Percentiles rank a stretch among this genome's conserved stretches.
phyloP scores from a whole-genome alignment of 805 yeast genomes.

The Lachancea meyersii region DNA sequence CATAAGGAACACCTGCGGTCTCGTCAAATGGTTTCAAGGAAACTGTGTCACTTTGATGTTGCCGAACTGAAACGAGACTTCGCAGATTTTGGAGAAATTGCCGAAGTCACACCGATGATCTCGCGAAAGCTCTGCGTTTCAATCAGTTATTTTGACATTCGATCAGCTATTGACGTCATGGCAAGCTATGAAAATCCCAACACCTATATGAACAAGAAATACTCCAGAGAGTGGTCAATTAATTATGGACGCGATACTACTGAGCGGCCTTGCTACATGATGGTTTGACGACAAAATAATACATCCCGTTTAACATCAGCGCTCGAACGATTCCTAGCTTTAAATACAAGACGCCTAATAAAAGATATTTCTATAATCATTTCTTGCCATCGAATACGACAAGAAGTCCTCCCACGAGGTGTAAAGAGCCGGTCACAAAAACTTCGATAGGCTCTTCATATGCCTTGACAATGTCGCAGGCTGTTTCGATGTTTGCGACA shows the following conservation, averaged over 20 bases:
- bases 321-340: neutral
- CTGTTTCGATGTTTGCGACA: conserved; percentile 68
- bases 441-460: conserved; percentile 47
- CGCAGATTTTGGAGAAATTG: conserved; percentile 48
- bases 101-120: conserved; percentile 60
- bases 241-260: conserved; percentile 65
- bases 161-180: conserved; percentile 56
- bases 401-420: conserved; percentile 88
- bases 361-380: conserved; percentile 1
- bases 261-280: conserved; percentile 39
- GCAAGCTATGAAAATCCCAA: conserved; percentile 35
- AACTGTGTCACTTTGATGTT: conserved; percentile 42
- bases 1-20: conserved; percentile 12
- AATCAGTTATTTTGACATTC: conserved; percentile 51
- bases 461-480: conserved; percentile 47
- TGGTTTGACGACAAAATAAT: neutral
- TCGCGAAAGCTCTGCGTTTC: conserved; percentile 59
- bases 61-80: conserved; percentile 45
- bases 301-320: neutral
- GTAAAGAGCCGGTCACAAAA: conserved; percentile 90
- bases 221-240: conserved; percentile 49
- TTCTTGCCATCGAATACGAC: conserved; percentile 62
- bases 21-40: conserved; percentile 35
- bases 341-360: conserved; percentile 1
- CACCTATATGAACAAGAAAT: conserved; percentile 39